Evolutionary conservation across 176 grass and related monocot genomes (phyloP).

Genomic region (Poa pratensis): DNA sequence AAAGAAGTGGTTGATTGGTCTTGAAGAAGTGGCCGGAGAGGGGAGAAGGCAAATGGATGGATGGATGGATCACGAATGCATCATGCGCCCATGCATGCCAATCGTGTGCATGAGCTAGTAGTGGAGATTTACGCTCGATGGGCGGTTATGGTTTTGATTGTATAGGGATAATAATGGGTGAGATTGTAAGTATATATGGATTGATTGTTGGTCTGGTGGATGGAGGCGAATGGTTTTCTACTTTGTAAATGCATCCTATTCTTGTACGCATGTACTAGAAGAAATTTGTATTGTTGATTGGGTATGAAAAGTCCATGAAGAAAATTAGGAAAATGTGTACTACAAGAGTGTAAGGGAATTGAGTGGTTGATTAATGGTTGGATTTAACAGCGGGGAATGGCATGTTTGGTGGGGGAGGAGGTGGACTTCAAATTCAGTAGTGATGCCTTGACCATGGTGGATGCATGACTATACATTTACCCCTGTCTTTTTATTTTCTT

Average conservation of each 20-base stretch:
- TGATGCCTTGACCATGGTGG: conserved; percentile 30
- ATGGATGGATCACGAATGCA: conserved; percentile 13
- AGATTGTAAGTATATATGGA: not conserved
- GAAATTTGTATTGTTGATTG: not conserved
- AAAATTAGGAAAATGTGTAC: not conserved
- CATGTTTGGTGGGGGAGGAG: conserved; percentile 32
- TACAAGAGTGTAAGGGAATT: not conserved
- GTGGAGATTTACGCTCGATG: conserved; percentile 26
- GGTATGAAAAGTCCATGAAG: not conserved
- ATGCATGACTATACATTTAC: too few species aligned
- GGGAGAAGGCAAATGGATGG: not conserved
- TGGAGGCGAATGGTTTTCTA: not conserved
- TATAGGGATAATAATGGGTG: not conserved
- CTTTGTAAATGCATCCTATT: not conserved
- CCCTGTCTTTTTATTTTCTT: too few species aligned
- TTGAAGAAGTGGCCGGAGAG: not conserved
- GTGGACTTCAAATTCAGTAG: conserved; percentile 18
- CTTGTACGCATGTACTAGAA: not conserved
- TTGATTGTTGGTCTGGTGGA: not conserved
- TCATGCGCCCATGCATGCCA: conserved; percentile 35
- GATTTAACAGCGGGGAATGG: conserved; percentile 2
- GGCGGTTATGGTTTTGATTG: conserved; percentile 37
- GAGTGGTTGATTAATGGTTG: not conserved
- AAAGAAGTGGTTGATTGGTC: conserved; percentile 6
- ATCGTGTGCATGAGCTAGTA: conserved; percentile 33